Evolutionary conservation across 768 basidiomycete species (phyloP).

Genomic region (Porphyrellus cyaneotinctus): DNA sequence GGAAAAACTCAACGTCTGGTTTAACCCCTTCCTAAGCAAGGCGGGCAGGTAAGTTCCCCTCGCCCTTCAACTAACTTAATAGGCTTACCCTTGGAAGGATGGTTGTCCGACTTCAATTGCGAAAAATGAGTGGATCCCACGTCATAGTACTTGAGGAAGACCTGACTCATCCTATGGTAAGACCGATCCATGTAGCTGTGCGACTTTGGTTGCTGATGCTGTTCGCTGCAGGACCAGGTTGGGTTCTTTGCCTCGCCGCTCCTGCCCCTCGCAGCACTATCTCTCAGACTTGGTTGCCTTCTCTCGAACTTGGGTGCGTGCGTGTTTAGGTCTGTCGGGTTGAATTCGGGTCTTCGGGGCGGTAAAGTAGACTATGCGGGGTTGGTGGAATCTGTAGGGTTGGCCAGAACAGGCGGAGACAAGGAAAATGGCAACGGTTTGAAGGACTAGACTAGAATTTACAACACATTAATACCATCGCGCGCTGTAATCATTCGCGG

Average conservation of each 20-base stretch:
- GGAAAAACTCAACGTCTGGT: constrained; percentile 37
- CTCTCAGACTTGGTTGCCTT: constrained; percentile 19
- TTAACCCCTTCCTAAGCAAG: constrained; percentile 48
- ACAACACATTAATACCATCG: too few species aligned
- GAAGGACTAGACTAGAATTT: constrained; percentile 12
- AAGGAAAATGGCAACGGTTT: constrained; percentile 8
- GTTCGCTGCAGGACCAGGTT: constrained; percentile 18
- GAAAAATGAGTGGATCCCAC: constrained; percentile 36
- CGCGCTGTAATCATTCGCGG: neutral
- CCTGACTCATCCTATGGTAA: constrained; percentile 52
- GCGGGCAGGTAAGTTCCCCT: constrained; percentile 40
- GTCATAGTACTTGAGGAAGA: constrained; percentile 57
- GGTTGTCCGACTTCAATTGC: constrained; percentile 49
- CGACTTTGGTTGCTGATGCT: neutral
- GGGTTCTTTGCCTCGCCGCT: constrained; percentile 21
- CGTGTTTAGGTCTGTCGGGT: constrained; percentile 15
- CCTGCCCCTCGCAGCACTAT: constrained; percentile 12
- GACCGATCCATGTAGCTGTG: neutral
- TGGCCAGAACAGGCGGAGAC: neutral
- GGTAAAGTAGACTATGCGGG: constrained; percentile 15
- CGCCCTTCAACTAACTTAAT: neutral
- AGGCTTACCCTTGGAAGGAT: constrained; percentile 32
- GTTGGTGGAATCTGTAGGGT: constrained; percentile 21
- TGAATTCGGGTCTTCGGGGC: constrained; percentile 21
- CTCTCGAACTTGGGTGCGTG: constrained; percentile 24